A percentile compares a stretch with the other conserved stretches of the same genome.
These are phyloP conservation scores for Triticum timopheevii DNA, from an alignment of 176 grass and related monocot species.

Conservation along the genomic window DNA sequence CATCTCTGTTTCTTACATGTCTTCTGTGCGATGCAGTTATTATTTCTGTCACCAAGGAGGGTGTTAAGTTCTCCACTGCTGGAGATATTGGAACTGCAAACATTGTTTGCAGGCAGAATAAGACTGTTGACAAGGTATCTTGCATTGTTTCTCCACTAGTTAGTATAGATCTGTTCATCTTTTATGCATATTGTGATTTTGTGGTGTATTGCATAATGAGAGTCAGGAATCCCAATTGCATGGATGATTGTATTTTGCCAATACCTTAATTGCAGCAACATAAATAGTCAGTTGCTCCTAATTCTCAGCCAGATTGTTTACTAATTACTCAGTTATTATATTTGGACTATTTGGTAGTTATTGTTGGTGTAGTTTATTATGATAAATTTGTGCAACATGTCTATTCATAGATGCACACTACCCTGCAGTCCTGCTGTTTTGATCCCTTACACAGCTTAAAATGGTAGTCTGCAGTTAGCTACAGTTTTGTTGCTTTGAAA, in stretches of 20 bases:
- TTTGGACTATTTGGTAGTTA: too few relatives aligned
- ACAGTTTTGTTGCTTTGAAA: too few relatives aligned
- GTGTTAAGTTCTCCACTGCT: conserved; percentile 92
- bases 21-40: conserved; percentile 42
- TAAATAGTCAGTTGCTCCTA: too few relatives aligned
- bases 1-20: not conserved
- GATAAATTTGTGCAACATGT: too few relatives aligned
- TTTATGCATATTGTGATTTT: not conserved
- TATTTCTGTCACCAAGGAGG: conserved; percentile 94
- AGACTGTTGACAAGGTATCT: conserved; percentile 86
- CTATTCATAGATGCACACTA: too few relatives aligned
- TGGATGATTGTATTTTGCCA: not conserved
- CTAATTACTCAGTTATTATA: too few relatives aligned
- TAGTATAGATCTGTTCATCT: not conserved
- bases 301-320: not conserved
- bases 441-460: too few relatives aligned
- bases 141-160: not conserved
- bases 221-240: not conserved
- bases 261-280: not conserved
- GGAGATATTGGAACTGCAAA: conserved; percentile 94
- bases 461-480: too few relatives aligned
- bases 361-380: too few relatives aligned
- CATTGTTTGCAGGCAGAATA: conserved; percentile 94
- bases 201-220: not conserved
- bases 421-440: too few relatives aligned